Evolutionary conservation across 768 basidiomycete genomes (phyloP).

Genomic region (Myochromella boudieri): DNA sequence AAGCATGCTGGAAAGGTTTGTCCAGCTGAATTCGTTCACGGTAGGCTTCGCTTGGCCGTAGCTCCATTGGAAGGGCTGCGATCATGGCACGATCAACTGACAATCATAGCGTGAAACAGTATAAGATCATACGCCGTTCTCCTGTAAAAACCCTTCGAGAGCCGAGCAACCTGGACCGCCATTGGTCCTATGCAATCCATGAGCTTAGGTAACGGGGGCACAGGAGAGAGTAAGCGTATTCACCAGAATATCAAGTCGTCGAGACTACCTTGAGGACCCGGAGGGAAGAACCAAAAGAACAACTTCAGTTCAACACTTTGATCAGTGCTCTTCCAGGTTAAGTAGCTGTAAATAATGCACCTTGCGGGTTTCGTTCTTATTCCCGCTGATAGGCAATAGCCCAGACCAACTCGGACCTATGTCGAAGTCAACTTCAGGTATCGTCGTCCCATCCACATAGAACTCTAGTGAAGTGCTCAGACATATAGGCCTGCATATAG

Average conservation of each 20-base stretch:
- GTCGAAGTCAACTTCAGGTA: slow-evolving; percentile 72
- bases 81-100: not conserved
- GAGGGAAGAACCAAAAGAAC: slow-evolving; percentile 86
- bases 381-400: slow-evolving; percentile 64
- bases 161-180: slow-evolving; percentile 83
- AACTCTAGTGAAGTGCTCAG: slow-evolving; percentile 44
- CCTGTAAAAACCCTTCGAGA: slow-evolving; percentile 68
- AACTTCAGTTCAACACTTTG: slow-evolving; percentile 39
- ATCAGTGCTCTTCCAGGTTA: too few relatives aligned
- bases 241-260: slow-evolving; percentile 80
- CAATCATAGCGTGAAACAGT: not conserved
- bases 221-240: slow-evolving; percentile 3
- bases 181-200: slow-evolving; percentile 53
- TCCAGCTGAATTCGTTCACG: slow-evolving; percentile 72
- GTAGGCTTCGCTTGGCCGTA: slow-evolving; percentile 64
- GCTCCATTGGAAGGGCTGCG: slow-evolving; percentile 67
- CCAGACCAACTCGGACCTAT: slow-evolving; percentile 78
- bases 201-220: not conserved
- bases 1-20: slow-evolving; percentile 71
- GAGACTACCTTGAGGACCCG: slow-evolving; percentile 66
- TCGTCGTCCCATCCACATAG: slow-evolving; percentile 62
- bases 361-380: slow-evolving; percentile 64
- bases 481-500: not conserved
- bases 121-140: slow-evolving; percentile 61
- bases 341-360: slow-evolving; percentile 18